A percentile compares a stretch with the other conserved stretches of the same genome.
Conservation (phyloP, 495 filamentous ascomycete genomes). For the Pseudomonodictys pantanalensis region DNA sequence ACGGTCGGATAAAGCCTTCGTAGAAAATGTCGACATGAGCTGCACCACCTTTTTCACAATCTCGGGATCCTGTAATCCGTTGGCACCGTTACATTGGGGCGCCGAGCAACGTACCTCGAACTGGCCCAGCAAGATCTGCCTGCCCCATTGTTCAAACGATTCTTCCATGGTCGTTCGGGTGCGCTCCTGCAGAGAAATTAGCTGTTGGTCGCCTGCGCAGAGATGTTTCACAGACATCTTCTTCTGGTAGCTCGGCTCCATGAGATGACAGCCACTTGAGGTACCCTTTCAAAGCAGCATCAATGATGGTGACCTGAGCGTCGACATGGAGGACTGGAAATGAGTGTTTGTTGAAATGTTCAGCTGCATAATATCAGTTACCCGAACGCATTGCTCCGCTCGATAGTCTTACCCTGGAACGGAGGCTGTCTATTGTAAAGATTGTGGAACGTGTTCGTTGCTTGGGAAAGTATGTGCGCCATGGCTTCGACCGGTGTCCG, state of each 20-base stretch:
- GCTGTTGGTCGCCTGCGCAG: not conserved
- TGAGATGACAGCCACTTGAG: constrained; percentile 68
- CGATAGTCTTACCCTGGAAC: constrained; percentile 57
- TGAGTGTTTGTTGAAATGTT: constrained; percentile 77
- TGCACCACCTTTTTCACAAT: constrained; percentile 81
- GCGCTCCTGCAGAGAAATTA: too few species aligned
- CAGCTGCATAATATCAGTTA: constrained; percentile 51
- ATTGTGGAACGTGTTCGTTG: constrained; percentile 67
- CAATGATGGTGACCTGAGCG: constrained; percentile 83
- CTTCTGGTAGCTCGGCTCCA: constrained; percentile 54
- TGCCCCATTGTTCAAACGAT: constrained; percentile 78
- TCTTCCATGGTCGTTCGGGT: constrained; percentile 60
- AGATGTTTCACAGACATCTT: constrained; percentile 46
- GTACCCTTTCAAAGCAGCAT: constrained; percentile 88
- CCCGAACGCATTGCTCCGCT: not conserved
- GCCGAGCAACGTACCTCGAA: too few species aligned
- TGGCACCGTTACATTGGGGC: too few species aligned
- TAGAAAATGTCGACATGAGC: constrained; percentile 79
- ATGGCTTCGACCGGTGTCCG: constrained; percentile 80
- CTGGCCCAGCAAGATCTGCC: constrained; percentile 65
- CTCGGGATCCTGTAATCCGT: constrained; percentile 86
- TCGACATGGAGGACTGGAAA: constrained; percentile 75
- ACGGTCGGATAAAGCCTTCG: constrained; percentile 73
- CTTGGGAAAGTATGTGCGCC: constrained; percentile 73
- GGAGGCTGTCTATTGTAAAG: constrained; percentile 69